Evolutionary conservation across 345 rosid species (phyloP), one percentile per base, ranked within the genome.

Genomic region (Crucihimalaya himalaica): DNA sequence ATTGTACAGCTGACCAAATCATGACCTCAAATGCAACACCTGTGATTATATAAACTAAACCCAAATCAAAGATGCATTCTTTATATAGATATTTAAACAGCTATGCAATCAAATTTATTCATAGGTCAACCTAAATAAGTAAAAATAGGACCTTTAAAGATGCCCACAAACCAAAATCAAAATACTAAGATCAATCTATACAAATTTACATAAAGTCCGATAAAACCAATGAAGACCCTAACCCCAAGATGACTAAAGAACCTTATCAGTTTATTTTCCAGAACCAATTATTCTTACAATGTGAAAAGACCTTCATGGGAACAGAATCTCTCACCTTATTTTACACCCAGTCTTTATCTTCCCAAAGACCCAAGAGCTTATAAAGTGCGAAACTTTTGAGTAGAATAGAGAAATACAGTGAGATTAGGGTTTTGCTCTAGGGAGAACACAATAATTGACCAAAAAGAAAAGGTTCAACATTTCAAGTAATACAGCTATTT

Each of bases 341-440:
- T 39, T 29, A n/a, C 16, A 54, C 70, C 37, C 37, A 73, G 64
- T 73, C 47, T 45, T 9, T 6, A 23, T 45, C 56, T 64, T 46
- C 19, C 19, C 9, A 25, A 56, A 46, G 27, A 31, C 43, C 2
- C 16, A 63, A 63, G 63, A 72, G 63, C 46, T 72, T 27, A 34
- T 72, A 59, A 58, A 57, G n/a, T 65, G 29, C 5, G 4, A 72
- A 46, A 8, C 0, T 63, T 52, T 63, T 39, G 10, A 47, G 77
- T 34, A 73, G 35, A 32, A 32, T 63, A 43, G 42, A 65, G 51
- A 19, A 8, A 3, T 14, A 53, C 0, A 73, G 4, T 8, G 31
- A 34, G 11, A 19, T 74, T 74, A 74, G 78, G 73, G 72, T 50
- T 74, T 67, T 18, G 61, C 21, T 58, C 15, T 62, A 55, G 15